phyloP scores from a whole-genome alignment of 768 basidiomycete genomes.

The Rhizopogon vesiculosus region DNA sequence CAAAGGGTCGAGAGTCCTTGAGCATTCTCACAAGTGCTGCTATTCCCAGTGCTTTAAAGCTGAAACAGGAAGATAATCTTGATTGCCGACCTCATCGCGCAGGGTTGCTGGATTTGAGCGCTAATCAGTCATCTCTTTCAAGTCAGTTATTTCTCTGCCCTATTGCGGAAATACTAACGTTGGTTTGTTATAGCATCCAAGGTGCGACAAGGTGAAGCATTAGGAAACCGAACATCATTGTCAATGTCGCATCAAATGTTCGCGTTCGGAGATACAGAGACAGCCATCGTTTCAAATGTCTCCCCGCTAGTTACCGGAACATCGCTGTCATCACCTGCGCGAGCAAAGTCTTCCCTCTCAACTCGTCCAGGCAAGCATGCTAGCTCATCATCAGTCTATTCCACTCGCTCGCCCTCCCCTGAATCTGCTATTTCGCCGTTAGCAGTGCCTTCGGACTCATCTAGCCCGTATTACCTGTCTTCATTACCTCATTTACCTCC shows the following conservation, averaged over 20 bases:
- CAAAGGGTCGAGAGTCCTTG: conserved; percentile 25
- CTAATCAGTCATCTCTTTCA: conserved; percentile 15
- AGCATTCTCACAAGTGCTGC: conserved; percentile 21
- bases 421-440: conserved; percentile 21
- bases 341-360: conserved; percentile 8
- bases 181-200: conserved; percentile 12
- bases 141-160: conserved; percentile 13
- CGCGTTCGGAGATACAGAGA: conserved; percentile 16
- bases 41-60: conserved; percentile 5
- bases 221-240: conserved; percentile 1
- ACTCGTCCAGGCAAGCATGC: background rate
- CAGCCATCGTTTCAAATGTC: conserved; percentile 16
- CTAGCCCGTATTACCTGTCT: conserved; percentile 35
- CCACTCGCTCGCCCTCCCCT: conserved; percentile 20
- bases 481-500: conserved; percentile 22
- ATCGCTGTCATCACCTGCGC: conserved; percentile 13
- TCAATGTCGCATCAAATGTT: conserved; percentile 9
- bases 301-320: conserved; percentile 2
- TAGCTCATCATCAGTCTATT: conserved; percentile 7
- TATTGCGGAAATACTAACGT: background rate
- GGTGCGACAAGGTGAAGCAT: conserved; percentile 8
- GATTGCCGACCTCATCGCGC: conserved; percentile 12
- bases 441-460: conserved; percentile 32
- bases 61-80: conserved; percentile 5
- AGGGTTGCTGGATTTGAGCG: conserved; percentile 6